Base-by-base conservation (phyloP, 2,329 filamentous ascomycete species). In the Monilinia polystroma region DNA sequence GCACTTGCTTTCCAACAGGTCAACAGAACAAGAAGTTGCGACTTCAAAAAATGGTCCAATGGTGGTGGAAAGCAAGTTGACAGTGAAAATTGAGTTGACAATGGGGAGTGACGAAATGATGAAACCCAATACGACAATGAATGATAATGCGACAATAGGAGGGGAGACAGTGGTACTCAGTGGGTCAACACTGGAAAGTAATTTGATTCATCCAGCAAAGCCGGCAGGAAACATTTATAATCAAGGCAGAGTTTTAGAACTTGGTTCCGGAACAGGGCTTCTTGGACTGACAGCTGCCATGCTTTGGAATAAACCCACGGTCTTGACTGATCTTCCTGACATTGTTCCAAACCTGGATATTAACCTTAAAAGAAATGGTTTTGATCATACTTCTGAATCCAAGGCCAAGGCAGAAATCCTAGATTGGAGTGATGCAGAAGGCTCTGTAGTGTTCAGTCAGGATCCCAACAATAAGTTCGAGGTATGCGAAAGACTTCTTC, bases 261-360 rank as follows among this genome's bases (percentile, higher is more conserved):
- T 98, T 2, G 95, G 94, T 4, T 89, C 94, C 0, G 94, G 95
- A 0, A 98, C 94, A 0, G 94, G 94, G 0, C 83, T 99, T n/a
- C 85, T 97, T 12, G 95, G 95, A 0, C 81, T 98, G 54, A 90
- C 93, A 1, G 92, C 93, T 32, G 92, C 93, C 10, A 87, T 86
- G 18, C 81, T 92, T 32, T 90, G 90, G 81, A 80, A 81, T 54
- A 83, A 84, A 0, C 79, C 84, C 23, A 89, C 96, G 5, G 80
- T 90, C 12, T 81, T 97, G 63, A 97, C 91, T 47, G 95, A 98
- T 76, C 80, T 98, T 38, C 89, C 91, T 0, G 84, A 84, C n/a
- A 97, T 98, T 72, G 84, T 94, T 58, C 82, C 88, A 0, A 98
- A 98, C 71, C 83, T 98, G 5, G 79, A 82, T n/a, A 82, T 85